phyloP scores from a whole-genome alignment of 495 filamentous ascomycete species.

The Penicillium silybi region DNA sequence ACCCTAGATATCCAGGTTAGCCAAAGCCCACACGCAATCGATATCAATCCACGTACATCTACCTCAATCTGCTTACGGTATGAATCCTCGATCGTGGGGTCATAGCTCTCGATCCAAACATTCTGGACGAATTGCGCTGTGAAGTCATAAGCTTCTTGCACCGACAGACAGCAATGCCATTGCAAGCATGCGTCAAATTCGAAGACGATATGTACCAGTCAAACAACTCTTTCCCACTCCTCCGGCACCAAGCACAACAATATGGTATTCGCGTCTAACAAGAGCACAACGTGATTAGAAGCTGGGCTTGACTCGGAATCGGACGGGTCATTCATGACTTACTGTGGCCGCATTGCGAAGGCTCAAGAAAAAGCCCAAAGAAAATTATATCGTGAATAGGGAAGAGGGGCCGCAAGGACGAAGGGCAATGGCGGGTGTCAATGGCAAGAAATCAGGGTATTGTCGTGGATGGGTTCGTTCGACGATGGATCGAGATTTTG shows the following conservation, averaged over 20 bases:
- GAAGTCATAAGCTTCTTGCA: constrained; percentile 13
- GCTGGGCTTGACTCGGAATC: constrained; percentile 5
- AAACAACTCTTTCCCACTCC: constrained; percentile 98
- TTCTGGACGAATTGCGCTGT: constrained; percentile 98
- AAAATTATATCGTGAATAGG: not conserved
- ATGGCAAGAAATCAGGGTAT: not conserved
- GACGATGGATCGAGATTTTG: not conserved
- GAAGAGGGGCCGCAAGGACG: not conserved
- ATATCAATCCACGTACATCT: constrained; percentile 63
- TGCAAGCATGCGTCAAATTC: not conserved
- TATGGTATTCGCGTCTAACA: constrained; percentile 77
- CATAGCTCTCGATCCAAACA: constrained; percentile 98
- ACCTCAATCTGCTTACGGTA: constrained; percentile 93
- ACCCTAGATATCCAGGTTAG: constrained; percentile 54
- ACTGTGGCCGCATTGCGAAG: constrained; percentile 52
- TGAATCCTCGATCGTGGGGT: constrained; percentile 97
- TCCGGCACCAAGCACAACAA: constrained; percentile 88
- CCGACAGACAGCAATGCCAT: constrained; percentile 3
- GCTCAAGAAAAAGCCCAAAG: not conserved
- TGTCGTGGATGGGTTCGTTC: not conserved
- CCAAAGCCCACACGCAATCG: not conserved
- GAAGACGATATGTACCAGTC: constrained; percentile 64
- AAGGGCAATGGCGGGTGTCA: not conserved
- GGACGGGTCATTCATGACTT: constrained; percentile 20
- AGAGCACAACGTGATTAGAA: constrained; percentile 22